Percentiles rank a stretch among this genome's conserved stretches.
phyloP scores from a whole-genome alignment of 2,329 filamentous ascomycete genomes.

The Leptographium flavum region DNA sequence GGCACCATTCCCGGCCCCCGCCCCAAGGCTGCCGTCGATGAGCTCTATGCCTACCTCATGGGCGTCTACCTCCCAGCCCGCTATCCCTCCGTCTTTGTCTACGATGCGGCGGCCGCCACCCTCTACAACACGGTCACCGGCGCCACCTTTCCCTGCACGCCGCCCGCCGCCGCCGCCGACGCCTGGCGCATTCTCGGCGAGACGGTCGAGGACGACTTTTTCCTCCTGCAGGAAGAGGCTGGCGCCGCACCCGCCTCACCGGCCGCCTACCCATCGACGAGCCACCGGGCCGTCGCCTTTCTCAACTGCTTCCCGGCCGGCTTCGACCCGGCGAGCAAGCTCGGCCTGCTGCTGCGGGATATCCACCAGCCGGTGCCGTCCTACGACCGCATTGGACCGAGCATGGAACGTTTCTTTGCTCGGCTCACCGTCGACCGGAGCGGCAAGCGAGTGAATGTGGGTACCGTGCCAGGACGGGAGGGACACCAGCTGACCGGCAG shows the following conservation, averaged over 20 bases:
- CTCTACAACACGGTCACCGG: slow-evolving; percentile 25
- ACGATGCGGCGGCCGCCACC: slow-evolving; percentile 19
- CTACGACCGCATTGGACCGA: slow-evolving; percentile 38
- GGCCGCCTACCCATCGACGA: slow-evolving; percentile 2
- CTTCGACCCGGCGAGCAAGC: slow-evolving; percentile 35
- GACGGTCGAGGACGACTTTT: slow-evolving; percentile 40
- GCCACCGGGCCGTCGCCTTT: slow-evolving; percentile 31
- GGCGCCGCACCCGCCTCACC: slow-evolving; percentile 13
- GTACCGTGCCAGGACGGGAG: slow-evolving; percentile 5
- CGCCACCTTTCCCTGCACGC: slow-evolving; percentile 15
- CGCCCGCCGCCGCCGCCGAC: slow-evolving; percentile 16
- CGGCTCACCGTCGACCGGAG: slow-evolving; percentile 31
- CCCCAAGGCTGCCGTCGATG: slow-evolving; percentile 24
- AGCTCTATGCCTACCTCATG: slow-evolving; percentile 34
- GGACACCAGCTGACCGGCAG: slow-evolving; percentile 14
- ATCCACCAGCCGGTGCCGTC: slow-evolving; percentile 38
- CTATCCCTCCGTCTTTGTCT: slow-evolving; percentile 32
- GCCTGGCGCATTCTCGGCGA: slow-evolving; percentile 17
- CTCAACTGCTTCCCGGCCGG: slow-evolving; percentile 37
- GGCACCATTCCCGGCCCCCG: slow-evolving; percentile 21
- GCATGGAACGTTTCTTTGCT: slow-evolving; percentile 40
- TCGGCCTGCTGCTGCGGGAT: slow-evolving; percentile 31
- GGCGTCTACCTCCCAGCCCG: slow-evolving; percentile 30
- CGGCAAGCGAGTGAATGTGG: slow-evolving; percentile 35
- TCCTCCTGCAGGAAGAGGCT: slow-evolving; percentile 26